Evolutionary conservation across 202 grass and related monocot species (phyloP).

Genomic region (Schoenoplectus tabernaemontani): DNA sequence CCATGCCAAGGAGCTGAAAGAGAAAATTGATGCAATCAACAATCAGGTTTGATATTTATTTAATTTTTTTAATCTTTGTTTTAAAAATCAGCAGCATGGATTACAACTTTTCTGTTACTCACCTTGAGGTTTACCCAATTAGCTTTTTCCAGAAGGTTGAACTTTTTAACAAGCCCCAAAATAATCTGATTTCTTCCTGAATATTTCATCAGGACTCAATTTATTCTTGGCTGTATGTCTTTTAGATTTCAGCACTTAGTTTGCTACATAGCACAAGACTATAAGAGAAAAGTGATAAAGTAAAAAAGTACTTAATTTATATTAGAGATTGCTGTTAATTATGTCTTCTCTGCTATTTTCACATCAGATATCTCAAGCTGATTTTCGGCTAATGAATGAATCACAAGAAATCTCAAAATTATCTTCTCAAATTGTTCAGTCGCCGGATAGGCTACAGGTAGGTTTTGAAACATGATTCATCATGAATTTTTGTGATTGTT

Average conservation of each 20-base stretch:
- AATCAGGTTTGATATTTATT: slow-evolving; percentile 38
- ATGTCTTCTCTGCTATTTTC: not conserved
- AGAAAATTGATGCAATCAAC: slow-evolving; percentile 38
- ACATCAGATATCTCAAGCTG: slow-evolving; percentile 58
- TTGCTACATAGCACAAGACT: not conserved
- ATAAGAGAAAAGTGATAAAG: not conserved
- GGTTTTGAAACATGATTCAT: not conserved
- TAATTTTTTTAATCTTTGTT: not conserved
- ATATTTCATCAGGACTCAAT: not conserved
- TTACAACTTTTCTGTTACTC: not conserved
- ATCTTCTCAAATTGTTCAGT: slow-evolving; percentile 55
- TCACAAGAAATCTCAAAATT: slow-evolving; percentile 62
- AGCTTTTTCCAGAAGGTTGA: not conserved
- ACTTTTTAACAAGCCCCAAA: not conserved
- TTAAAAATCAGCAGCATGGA: not conserved
- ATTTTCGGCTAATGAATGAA: slow-evolving; percentile 68
- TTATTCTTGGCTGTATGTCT: not conserved
- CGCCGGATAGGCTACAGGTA: slow-evolving; percentile 71
- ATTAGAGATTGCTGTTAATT: slow-evolving; percentile 1
- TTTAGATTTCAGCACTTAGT: not conserved
- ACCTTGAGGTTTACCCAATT: not conserved
- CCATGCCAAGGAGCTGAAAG: slow-evolving; percentile 35
- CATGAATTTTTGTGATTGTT: not conserved
- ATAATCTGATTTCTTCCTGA: not conserved
- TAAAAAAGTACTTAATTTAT: not conserved